Evolutionary conservation across 2,329 filamentous ascomycete species (phyloP), one percentile per base, ranked within the genome.

Genomic region (Fusarium tricinctum): DNA sequence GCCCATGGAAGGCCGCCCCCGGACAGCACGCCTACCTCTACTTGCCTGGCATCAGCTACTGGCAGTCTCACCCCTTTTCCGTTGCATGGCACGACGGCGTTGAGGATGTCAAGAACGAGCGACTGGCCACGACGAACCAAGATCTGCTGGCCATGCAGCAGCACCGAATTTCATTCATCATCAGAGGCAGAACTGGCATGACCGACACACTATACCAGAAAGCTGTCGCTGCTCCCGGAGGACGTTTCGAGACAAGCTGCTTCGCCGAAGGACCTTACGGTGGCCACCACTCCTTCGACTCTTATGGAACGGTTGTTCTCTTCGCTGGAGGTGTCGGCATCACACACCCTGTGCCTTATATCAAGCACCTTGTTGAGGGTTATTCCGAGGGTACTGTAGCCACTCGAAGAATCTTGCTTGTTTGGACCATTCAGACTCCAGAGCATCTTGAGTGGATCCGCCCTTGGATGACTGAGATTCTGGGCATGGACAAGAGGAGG

Each of bases 401-500:
- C 1, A 88, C 90, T 2, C 88, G 90, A 66, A 91, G 89, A 76
- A 84, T 94, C 49, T 83, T 93, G 7, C 84, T 95, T 23, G 88
- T 94, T 40, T 95, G 92, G 92, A 89, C 89, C 48, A 91, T 95
- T 58, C 92, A 92, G 73, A 91, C 87, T 73, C 90, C 90, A 71
- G 92, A 94, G 80, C 91, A 94, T 77, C 84, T 94, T 30, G 91
- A 94, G 78, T 94, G 91, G 91, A 93, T 94, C 75, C 85, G 91
- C 46, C 90, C 91, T 9, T 94, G 91, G 91, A 94, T 94, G 92
- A 93, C 91, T 5, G 86, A 90, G 74, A 93, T 94, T 65, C 83
- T 94, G 39, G 86, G 87, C 60, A 91, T 94, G 89, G 90, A 92
- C 58, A 88, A 85, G 77, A 88, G 91, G 49, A 86, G 92, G 58